Conservation (phyloP, 805 yeast genomes). For the Nakazawaea anatomiae region DNA sequence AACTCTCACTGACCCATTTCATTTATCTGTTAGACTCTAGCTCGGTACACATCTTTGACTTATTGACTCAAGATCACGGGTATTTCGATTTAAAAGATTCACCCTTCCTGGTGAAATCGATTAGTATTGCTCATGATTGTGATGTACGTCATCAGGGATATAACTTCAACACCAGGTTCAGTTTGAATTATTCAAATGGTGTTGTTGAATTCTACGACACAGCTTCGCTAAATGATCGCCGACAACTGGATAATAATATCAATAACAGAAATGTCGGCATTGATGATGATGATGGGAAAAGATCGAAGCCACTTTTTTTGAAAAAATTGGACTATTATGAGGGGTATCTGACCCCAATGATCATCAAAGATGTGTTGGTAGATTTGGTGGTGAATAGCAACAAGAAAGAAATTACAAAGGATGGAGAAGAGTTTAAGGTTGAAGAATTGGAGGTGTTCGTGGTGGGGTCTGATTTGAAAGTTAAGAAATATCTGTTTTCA, state of each 20-base stretch:
- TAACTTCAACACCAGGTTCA: not conserved
- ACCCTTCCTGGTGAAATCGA: not conserved
- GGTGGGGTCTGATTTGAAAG: not conserved
- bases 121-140: not conserved
- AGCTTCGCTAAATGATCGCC: not conserved
- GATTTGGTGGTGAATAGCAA: not conserved
- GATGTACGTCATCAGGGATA: not conserved
- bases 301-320: not conserved
- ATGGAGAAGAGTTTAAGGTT: no score
- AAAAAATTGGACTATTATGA: not conserved
- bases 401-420: not conserved
- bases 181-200: not conserved
- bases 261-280: no score
- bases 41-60: not conserved
- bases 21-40: not conserved
- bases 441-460: not conserved
- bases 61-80: not conserved
- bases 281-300: no score
- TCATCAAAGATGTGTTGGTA: constrained; percentile 3
- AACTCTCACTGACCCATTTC: not conserved
- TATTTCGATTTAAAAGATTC: not conserved
- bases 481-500: not conserved
- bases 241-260: not conserved
- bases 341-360: not conserved
- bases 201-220: not conserved